Conservation (phyloP, 2,329 filamentous ascomycete genomes). For the Aureobasidium sp. region DNA sequence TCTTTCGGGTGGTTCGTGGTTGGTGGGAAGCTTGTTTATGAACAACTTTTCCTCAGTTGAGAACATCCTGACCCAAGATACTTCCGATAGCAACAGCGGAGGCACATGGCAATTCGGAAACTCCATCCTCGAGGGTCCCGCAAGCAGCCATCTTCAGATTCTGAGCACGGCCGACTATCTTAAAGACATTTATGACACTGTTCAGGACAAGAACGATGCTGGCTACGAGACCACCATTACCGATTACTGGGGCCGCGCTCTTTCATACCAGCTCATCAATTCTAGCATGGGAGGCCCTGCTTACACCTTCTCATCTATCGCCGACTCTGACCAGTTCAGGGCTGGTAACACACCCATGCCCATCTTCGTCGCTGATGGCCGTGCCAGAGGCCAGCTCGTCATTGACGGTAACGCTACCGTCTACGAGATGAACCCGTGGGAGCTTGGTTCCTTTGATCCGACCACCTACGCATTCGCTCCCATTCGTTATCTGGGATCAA, state of each 20-base stretch:
- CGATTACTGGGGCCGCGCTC: constrained; percentile 78
- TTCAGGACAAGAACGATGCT: constrained; percentile 55
- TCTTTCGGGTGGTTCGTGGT: constrained; percentile 76
- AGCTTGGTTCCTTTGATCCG: constrained; percentile 71
- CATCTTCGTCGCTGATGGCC: constrained; percentile 63
- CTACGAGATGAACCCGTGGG: constrained; percentile 72
- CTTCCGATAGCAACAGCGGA: constrained; percentile 29
- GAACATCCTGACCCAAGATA: constrained; percentile 41
- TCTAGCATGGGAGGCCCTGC: constrained; percentile 63
- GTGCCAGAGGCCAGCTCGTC: constrained; percentile 54
- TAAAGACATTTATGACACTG: constrained; percentile 49
- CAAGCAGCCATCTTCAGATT: constrained; percentile 44
- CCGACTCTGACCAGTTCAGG: constrained; percentile 54
- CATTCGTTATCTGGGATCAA: constrained; percentile 63
- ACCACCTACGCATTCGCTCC: constrained; percentile 66
- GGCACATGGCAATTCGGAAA: constrained; percentile 58
- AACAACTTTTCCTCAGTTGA: constrained; percentile 71
- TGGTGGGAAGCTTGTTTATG: constrained; percentile 70
- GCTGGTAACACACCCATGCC: constrained; percentile 63
- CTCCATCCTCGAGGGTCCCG: constrained; percentile 55
- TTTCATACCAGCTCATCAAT: constrained; percentile 82
- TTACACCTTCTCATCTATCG: constrained; percentile 79
- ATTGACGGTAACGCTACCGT: constrained; percentile 67
- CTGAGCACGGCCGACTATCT: constrained; percentile 58
- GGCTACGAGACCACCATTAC: constrained; percentile 67